Conservation (phyloP, 441 rosid species). For the Jatropha multifida region DNA sequence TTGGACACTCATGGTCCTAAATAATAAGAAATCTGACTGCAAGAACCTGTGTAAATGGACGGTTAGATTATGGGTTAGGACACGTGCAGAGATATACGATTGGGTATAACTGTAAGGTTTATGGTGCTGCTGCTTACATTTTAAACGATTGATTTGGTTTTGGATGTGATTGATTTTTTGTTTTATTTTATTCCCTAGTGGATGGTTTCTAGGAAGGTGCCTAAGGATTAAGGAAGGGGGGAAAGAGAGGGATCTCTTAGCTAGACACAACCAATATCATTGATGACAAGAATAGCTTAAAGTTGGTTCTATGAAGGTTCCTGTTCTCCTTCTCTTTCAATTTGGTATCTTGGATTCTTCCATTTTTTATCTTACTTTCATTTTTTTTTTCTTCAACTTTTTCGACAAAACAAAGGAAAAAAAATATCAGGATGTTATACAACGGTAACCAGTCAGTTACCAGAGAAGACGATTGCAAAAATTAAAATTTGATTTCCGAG, state of each 20-base stretch:
- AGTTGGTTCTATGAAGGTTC: slow-evolving; percentile 49
- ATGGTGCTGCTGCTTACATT: background rate
- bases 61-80: background rate
- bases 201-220: slow-evolving; percentile 52
- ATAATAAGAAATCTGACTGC: background rate
- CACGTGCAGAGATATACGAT: background rate
- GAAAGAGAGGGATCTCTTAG: background rate
- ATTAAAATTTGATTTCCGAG: no score
- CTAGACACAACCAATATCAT: slow-evolving; percentile 13
- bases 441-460: no score
- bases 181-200: background rate
- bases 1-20: background rate
- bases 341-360: slow-evolving; percentile 31
- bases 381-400: background rate
- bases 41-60: background rate
- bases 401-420: background rate
- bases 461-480: no score
- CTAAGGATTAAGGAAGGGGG: background rate
- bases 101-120: background rate
- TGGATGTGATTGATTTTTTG: background rate
- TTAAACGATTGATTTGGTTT: background rate
- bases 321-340: slow-evolving; percentile 15
- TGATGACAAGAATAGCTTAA: slow-evolving; percentile 20
- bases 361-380: background rate
- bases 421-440: background rate